phyloP scores from a whole-genome alignment of 2,329 filamentous ascomycete genomes.

The Mycosphaerella sp. region DNA sequence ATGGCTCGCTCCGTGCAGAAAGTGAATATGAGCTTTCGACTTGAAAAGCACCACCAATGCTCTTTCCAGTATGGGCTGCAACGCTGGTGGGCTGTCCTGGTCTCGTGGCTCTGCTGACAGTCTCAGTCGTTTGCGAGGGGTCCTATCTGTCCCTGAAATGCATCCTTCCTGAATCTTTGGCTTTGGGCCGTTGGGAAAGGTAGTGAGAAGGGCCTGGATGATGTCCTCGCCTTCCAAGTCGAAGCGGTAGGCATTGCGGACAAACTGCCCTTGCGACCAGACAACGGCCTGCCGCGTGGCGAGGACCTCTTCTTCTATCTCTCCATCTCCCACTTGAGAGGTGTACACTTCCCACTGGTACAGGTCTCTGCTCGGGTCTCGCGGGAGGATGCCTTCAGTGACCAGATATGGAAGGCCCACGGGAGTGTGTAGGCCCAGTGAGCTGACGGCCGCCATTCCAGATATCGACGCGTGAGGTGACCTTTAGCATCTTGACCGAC shows the following conservation, averaged over 20 bases:
- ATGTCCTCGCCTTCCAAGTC: constrained; percentile 80
- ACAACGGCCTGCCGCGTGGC: constrained; percentile 70
- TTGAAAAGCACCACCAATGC: constrained; percentile 87
- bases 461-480: neutral
- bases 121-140: constrained; percentile 6
- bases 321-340: constrained; percentile 35
- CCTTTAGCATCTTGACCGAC: constrained; percentile 18
- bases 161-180: neutral
- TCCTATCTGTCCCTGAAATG: constrained; percentile 4
- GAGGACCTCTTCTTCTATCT: constrained; percentile 70
- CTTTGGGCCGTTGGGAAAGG: constrained; percentile 53
- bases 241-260: constrained; percentile 81
- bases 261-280: constrained; percentile 80
- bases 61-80: constrained; percentile 15
- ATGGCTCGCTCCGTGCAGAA: constrained; percentile 79
- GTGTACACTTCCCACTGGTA: constrained; percentile 71
- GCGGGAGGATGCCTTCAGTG: constrained; percentile 67
- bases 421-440: constrained; percentile 85
- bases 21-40: constrained; percentile 90
- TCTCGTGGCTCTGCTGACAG: neutral
- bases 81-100: neutral
- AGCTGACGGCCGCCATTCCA: constrained; percentile 81
- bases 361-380: constrained; percentile 56
- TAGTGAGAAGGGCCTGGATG: constrained; percentile 77
- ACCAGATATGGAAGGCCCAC: constrained; percentile 77